A percentile compares a stretch with the other conserved stretches of the same genome.
phyloP scores from a whole-genome alignment of 2,329 filamentous ascomycete genomes.

The Sporothrix dimorphospora region DNA sequence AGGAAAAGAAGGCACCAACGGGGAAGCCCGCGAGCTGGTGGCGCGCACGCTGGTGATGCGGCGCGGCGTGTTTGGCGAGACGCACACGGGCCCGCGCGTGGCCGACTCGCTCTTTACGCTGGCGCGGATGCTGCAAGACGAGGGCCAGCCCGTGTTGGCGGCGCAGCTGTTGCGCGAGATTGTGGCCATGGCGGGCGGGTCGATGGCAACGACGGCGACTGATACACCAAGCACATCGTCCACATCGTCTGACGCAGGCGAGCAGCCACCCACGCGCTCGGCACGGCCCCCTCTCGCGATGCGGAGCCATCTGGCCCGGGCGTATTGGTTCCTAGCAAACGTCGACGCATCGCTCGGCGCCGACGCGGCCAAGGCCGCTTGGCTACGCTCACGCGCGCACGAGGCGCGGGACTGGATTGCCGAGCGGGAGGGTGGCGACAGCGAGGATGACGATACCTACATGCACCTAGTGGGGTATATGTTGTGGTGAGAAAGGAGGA shows the following conservation, averaged over 20 bases:
- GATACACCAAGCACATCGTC: too few relatives aligned
- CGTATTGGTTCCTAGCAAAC: background rate
- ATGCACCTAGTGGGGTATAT: background rate
- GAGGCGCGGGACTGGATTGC: background rate
- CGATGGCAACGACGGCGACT: background rate
- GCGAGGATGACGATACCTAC: background rate
- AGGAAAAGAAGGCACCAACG: background rate
- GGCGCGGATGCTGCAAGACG: background rate
- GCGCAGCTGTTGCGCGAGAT: background rate
- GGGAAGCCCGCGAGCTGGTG: background rate
- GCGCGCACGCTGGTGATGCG: background rate
- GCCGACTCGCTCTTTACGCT: background rate
- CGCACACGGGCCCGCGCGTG: background rate
- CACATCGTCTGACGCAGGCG: too few relatives aligned
- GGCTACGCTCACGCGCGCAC: background rate
- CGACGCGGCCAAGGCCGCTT: background rate
- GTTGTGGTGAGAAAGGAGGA: background rate
- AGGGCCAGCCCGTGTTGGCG: background rate
- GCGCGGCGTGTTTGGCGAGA: background rate
- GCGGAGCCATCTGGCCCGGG: background rate
- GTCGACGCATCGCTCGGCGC: background rate
- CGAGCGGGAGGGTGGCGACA: background rate
- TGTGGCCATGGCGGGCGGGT: background rate
- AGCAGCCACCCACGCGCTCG: too few relatives aligned
- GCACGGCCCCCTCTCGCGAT: background rate